phyloP scores from a whole-genome alignment of 2,329 filamentous ascomycete species.

The Cladorrhinum sp. region DNA sequence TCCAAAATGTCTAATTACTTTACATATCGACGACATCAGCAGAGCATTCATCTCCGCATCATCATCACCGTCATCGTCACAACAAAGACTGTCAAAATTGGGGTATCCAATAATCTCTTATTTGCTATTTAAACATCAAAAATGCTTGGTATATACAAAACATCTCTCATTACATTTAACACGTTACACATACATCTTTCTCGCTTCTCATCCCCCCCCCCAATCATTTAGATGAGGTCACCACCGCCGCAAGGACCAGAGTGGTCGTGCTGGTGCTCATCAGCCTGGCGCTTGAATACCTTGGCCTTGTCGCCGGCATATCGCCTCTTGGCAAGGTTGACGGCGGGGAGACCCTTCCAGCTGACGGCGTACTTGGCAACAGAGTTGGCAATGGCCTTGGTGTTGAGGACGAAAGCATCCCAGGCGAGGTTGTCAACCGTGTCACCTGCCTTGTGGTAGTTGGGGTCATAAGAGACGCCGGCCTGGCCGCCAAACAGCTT shows the following conservation, averaged over 20 bases:
- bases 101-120: neutral
- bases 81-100: neutral
- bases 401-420: slow-evolving; percentile 45
- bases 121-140: neutral
- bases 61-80: too few relatives aligned
- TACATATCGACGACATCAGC: too few relatives aligned
- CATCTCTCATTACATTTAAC: slow-evolving; percentile 3
- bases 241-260: slow-evolving; percentile 24
- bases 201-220: neutral
- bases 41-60: too few relatives aligned
- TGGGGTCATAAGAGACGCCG: slow-evolving; percentile 45
- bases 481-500: slow-evolving; percentile 60
- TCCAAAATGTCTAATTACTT: too few relatives aligned
- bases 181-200: neutral
- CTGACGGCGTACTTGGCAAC: slow-evolving; percentile 41
- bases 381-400: slow-evolving; percentile 41
- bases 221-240: slow-evolving; percentile 2
- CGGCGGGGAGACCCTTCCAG: slow-evolving; percentile 34
- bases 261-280: slow-evolving; percentile 18
- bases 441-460: slow-evolving; percentile 47
- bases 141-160: slow-evolving; percentile 8
- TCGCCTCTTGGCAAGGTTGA: slow-evolving; percentile 15
- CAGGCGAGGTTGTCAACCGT: slow-evolving; percentile 34
- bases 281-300: slow-evolving; percentile 15
- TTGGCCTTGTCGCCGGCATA: slow-evolving; percentile 21